Conservation (phyloP, 805 yeast species). For the Candida wancherniae region DNA sequence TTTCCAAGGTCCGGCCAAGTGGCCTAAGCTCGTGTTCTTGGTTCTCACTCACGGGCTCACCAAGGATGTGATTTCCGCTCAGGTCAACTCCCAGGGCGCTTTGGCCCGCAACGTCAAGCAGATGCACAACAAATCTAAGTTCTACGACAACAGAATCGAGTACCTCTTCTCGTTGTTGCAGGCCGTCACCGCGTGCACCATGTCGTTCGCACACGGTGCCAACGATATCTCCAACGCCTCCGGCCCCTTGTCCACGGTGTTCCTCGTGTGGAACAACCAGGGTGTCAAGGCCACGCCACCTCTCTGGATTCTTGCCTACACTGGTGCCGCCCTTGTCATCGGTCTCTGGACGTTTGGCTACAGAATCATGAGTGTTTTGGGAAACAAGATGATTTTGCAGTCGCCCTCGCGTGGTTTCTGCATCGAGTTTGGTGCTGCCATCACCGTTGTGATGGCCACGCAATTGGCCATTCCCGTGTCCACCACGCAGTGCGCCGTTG, state of each 20-base stretch:
- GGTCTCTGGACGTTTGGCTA: conserved; percentile 74
- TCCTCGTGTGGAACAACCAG: conserved; percentile 55
- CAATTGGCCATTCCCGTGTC: conserved; percentile 68
- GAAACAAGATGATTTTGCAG: conserved; percentile 69
- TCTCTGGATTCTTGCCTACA: conserved; percentile 63
- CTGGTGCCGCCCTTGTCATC: conserved; percentile 61
- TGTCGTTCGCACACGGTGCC: conserved; percentile 81
- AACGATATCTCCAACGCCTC: conserved; percentile 76
- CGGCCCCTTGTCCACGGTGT: conserved; percentile 68
- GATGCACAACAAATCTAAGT: conserved; percentile 56
- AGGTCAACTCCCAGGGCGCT: conserved; percentile 33
- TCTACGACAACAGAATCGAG: conserved; percentile 67
- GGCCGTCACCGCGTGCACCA: conserved; percentile 69
- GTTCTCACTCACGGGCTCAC: conserved; percentile 55
- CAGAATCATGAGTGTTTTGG: conserved; percentile 63
- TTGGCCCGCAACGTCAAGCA: conserved; percentile 44
- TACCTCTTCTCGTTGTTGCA: conserved; percentile 64
- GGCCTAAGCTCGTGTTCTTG: conserved; percentile 51
- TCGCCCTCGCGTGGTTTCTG: conserved; percentile 77
- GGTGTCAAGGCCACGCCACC: conserved; percentile 57
- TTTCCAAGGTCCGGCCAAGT: conserved; percentile 45
- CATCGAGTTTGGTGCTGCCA: conserved; percentile 73
- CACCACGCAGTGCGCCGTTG: conserved; percentile 75
- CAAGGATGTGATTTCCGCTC: conserved; percentile 55
- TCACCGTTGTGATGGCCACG: conserved; percentile 71